phyloP scores from a whole-genome alignment of 805 yeast species.

The Phaffomyces antillensis region DNA sequence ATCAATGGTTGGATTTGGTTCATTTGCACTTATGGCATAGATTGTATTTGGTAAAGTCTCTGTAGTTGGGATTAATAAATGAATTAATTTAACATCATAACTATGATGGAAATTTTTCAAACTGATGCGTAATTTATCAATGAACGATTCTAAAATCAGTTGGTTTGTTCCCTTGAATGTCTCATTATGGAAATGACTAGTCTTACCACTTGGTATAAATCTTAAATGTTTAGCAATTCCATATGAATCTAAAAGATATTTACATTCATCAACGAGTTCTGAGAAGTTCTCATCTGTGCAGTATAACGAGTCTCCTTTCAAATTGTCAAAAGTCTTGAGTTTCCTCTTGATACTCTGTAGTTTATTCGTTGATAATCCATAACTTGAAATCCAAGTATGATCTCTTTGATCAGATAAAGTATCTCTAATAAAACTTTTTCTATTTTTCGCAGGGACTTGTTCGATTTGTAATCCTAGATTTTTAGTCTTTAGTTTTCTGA shows the following conservation, averaged over 20 bases:
- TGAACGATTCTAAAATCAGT: background rate
- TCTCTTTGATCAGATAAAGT: background rate
- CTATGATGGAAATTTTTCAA: background rate
- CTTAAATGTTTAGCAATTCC: too few relatives aligned
- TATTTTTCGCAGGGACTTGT: background rate
- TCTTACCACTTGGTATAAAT: too few relatives aligned
- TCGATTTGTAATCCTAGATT: background rate
- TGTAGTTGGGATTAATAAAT: conserved; percentile 6
- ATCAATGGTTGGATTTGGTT: background rate
- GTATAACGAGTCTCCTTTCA: background rate
- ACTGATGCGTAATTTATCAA: background rate
- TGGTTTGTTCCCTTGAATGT: background rate
- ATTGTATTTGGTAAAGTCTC: conserved; percentile 1
- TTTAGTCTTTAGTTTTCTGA: too few relatives aligned
- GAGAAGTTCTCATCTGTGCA: background rate
- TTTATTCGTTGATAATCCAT: background rate
- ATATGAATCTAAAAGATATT: too few relatives aligned
- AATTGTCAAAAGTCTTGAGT: background rate
- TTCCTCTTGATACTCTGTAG: too few relatives aligned
- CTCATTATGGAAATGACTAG: too few relatives aligned
- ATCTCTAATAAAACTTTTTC: background rate
- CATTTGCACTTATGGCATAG: background rate
- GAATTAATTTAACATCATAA: background rate
- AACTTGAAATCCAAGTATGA: conserved; percentile 2
- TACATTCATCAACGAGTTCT: background rate